Conservation (phyloP, 108 stramenopile genomes). For the Cylindrotheca closterium region DNA sequence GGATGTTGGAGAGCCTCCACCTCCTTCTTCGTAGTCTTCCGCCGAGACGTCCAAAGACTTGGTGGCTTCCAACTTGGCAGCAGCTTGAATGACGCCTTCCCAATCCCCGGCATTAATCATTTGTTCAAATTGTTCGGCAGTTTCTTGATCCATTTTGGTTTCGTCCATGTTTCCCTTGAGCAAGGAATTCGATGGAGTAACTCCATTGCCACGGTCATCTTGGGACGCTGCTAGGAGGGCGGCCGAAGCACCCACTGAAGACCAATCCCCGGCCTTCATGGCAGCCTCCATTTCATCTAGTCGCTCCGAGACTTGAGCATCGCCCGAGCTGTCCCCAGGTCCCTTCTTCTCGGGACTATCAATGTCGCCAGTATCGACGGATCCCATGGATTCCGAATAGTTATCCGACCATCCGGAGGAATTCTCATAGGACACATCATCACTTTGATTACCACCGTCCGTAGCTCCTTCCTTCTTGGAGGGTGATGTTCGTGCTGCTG, state of each 20-base stretch:
- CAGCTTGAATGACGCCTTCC: constrained; percentile 82
- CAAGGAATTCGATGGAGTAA: background rate
- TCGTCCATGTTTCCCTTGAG: background rate
- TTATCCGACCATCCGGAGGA: constrained; percentile 58
- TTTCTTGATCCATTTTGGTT: constrained; percentile 1
- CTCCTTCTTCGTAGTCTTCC: constrained; percentile 45
- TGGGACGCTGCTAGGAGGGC: constrained; percentile 7
- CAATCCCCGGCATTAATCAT: constrained; percentile 81
- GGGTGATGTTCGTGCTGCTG: no score
- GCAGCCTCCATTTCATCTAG: constrained; percentile 13
- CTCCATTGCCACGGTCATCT: background rate
- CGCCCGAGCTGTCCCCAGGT: constrained; percentile 48
- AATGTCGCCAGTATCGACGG: constrained; percentile 57
- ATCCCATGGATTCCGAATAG: constrained; percentile 40
- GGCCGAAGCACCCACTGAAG: constrained; percentile 15
- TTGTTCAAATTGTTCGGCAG: constrained; percentile 68
- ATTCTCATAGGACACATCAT: constrained; percentile 17
- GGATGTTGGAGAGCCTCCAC: constrained; percentile 8
- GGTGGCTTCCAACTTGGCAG: constrained; percentile 66
- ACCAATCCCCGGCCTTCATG: constrained; percentile 15
- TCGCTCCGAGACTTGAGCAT: constrained; percentile 9
- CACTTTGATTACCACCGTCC: background rate
- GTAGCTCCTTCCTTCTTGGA: constrained; percentile 17
- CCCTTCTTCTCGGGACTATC: constrained; percentile 32
- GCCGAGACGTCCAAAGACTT: background rate